Evolutionary conservation across 208 protist genomes (phyloP).

Genomic region (Phytomonas serpens): DNA sequence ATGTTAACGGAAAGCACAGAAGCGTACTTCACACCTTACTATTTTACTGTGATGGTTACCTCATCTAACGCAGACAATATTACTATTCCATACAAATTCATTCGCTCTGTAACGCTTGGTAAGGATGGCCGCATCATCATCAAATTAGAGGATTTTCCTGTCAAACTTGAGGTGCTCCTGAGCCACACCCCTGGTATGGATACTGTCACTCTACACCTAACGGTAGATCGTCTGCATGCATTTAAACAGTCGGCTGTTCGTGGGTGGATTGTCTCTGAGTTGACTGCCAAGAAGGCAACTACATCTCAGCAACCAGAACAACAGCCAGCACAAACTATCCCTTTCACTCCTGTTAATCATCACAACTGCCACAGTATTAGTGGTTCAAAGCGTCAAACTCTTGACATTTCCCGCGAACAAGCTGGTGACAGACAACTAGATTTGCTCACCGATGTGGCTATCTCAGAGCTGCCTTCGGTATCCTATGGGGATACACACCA

Average conservation of each 20-base stretch:
- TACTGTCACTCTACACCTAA: slow-evolving; percentile 65
- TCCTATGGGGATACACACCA: not conserved
- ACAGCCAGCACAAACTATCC: not conserved
- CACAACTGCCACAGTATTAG: not conserved
- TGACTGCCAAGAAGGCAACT: slow-evolving; percentile 35
- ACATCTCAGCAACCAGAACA: not conserved
- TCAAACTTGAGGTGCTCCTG: slow-evolving; percentile 73
- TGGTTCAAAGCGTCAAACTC: not conserved
- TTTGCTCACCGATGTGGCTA: not conserved
- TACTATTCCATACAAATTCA: slow-evolving; percentile 74
- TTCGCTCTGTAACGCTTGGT: slow-evolving; percentile 75
- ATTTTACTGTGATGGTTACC: slow-evolving; percentile 74
- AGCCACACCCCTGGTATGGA: slow-evolving; percentile 70
- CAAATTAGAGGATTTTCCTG: slow-evolving; percentile 74
- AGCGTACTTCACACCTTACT: slow-evolving; percentile 77
- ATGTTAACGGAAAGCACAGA: slow-evolving; percentile 47
- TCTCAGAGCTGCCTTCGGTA: not conserved
- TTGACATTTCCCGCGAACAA: not conserved
- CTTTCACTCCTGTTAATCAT: not conserved
- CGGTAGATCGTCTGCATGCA: slow-evolving; percentile 28
- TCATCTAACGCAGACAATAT: slow-evolving; percentile 76
- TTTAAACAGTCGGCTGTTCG: slow-evolving; percentile 79
- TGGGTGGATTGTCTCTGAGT: slow-evolving; percentile 61
- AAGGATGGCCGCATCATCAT: slow-evolving; percentile 73
- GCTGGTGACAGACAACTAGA: not conserved